Percentiles rank a stretch among this genome's conserved stretches.
Evolutionary conservation across 495 filamentous ascomycete species (phyloP).

Genomic region (Pseudevernia furfuracea): DNA sequence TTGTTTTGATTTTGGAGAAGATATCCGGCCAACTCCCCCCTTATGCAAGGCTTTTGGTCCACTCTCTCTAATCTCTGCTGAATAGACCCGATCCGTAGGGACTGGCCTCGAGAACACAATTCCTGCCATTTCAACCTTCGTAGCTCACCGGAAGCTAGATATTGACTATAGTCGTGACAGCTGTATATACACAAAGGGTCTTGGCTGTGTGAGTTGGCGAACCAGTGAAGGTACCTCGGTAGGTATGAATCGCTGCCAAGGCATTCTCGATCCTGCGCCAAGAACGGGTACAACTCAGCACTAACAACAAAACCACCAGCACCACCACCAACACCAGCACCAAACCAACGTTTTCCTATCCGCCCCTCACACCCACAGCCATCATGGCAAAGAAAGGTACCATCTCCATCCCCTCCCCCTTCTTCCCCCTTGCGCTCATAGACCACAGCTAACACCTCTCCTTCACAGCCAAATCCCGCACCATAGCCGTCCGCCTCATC

Average conservation of each 20-base stretch:
- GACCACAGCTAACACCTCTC: neutral
- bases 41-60: no score
- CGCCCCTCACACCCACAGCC: neutral
- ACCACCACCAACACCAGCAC: neutral
- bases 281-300: neutral
- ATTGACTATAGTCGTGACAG: neutral
- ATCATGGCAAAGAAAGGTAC: slow-evolving; percentile 11
- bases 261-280: neutral
- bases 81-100: neutral
- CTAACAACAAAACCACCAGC: neutral
- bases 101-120: neutral
- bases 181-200: no score
- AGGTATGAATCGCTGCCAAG: slow-evolving; percentile 1
- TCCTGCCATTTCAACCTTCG: neutral
- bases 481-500: slow-evolving; percentile 84
- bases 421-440: neutral
- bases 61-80: neutral
- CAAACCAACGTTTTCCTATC: neutral
- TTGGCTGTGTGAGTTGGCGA: no score
- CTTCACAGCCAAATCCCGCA: slow-evolving; percentile 75
- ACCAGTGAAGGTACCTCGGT: no score
- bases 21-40: no score
- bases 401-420: neutral
- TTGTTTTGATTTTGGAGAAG: no score
- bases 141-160: neutral